phyloP scores from a whole-genome alignment of 805 yeast genomes.

The Candida saitoana region DNA sequence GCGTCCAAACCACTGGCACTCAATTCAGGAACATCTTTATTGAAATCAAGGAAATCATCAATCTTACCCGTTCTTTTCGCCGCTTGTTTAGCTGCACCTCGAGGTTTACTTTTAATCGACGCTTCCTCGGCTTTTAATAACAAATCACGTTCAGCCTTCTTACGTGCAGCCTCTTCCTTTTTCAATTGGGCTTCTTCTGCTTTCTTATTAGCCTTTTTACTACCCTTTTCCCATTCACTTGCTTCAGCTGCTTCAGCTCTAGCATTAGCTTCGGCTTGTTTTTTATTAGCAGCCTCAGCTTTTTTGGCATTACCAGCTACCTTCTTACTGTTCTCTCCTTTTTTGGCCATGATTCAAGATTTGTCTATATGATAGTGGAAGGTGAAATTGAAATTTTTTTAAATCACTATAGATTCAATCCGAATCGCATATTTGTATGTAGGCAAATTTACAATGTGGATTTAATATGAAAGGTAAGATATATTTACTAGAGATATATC shows the following conservation, averaged over 20 bases:
- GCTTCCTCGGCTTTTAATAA: constrained; percentile 62
- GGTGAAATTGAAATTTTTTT: no score
- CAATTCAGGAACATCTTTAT: constrained; percentile 47
- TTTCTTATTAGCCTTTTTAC: constrained; percentile 67
- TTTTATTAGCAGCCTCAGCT: constrained; percentile 60
- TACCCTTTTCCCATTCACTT: constrained; percentile 65
- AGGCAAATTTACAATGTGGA: no score
- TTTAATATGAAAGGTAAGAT: no score
- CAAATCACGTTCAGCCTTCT: constrained; percentile 79
- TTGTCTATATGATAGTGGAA: no score
- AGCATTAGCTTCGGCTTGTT: constrained; percentile 48
- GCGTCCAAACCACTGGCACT: constrained; percentile 73
- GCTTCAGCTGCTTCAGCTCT: constrained; percentile 52
- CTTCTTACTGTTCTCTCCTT: constrained; percentile 51
- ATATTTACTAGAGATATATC: no score
- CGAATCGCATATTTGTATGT: constrained; percentile 1
- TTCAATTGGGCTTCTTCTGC: constrained; percentile 65
- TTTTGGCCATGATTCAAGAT: constrained; percentile 41
- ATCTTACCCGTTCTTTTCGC: constrained; percentile 56
- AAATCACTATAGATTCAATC: neutral
- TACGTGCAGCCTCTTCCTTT: constrained; percentile 69
- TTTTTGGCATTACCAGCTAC: constrained; percentile 64
- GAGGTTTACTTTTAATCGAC: constrained; percentile 55
- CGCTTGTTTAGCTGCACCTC: constrained; percentile 68
- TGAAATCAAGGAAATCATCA: constrained; percentile 61